Conservation (phyloP, 192 early-diverging fungal genomes). For the Rhizophagus clarus region DNA sequence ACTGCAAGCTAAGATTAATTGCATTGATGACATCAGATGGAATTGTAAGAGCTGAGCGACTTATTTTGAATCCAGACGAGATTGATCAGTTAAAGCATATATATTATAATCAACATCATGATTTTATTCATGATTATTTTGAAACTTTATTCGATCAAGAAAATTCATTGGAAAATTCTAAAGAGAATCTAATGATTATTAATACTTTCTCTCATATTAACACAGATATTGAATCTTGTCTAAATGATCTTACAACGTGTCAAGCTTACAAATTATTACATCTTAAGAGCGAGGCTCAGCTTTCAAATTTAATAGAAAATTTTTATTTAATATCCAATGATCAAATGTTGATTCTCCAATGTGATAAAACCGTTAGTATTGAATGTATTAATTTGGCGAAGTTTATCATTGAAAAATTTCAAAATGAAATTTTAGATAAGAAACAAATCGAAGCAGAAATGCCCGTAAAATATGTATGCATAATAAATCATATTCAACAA, state of each 20-base stretch:
- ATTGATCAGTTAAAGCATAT: neutral
- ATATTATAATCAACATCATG: slow-evolving; percentile 12
- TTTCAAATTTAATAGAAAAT: neutral
- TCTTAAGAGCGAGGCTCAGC: slow-evolving; percentile 7
- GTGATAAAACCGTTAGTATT: neutral
- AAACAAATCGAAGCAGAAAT: too few relatives aligned
- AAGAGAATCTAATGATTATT: neutral
- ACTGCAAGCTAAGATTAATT: slow-evolving; percentile 23
- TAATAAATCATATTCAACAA: neutral
- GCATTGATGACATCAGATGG: slow-evolving; percentile 22
- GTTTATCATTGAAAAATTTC: slow-evolving; percentile 19
- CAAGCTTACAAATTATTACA: slow-evolving; percentile 7
- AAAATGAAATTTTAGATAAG: too few relatives aligned
- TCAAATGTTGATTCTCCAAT: slow-evolving; percentile 17
- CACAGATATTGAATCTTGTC: slow-evolving; percentile 3
- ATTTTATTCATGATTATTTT: slow-evolving; percentile 10
- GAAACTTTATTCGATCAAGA: neutral
- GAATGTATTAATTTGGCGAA: slow-evolving; percentile 16
- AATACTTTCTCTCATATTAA: slow-evolving; percentile 27
- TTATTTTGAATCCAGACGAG: neutral
- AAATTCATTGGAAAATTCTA: neutral
- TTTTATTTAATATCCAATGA: slow-evolving; percentile 6
- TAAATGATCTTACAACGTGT: neutral
- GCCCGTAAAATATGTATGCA: neutral
- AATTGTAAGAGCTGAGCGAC: slow-evolving; percentile 17